Base-by-base conservation (phyloP, 768 basidiomycete species). In the Amanita jacksonii region DNA sequence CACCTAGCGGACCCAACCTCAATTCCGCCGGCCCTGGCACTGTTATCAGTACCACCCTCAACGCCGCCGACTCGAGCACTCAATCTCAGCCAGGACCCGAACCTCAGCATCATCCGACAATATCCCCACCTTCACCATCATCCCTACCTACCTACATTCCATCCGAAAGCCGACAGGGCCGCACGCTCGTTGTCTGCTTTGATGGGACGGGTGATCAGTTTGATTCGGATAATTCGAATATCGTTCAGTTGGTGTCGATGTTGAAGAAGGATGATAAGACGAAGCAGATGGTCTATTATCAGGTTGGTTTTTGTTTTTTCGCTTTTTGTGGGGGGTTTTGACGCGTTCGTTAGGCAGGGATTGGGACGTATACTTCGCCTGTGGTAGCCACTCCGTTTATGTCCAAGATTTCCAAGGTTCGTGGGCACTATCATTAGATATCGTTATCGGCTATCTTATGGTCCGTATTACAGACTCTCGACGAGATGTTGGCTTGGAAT, bases 111-210 rank as follows among this genome's bases (percentile, higher is more conserved):
- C n/a, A n/a, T n/a, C n/a, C n/a, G n/a, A n/a, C n/a, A n/a, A n/a
- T n/a, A n/a, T n/a, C n/a, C n/a, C n/a, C n/a, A n/a, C n/a, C n/a
- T n/a, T n/a, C 27, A 6, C 12, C 27, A 28, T 28, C 27, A 28
- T 6, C 27, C 12, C 12, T 28, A 12, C 27, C 12, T 28, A 6
- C 27, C 12, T 28, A 28, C 27, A 28, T 28, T 6, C 27, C 27
- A 6, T 28, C 6, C 27, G 27, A 28, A 12, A 12, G 49, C 1
- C 60, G 63, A 35, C 38, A 51, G 6, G 51, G 47, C 40, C 63
- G 79, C 23, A 81, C 77, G 0, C 51, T 82, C 5, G 72, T 84
- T 1, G 63, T 85, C 5, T 84, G 84, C 55, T 85, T 85, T 52
- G 84, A 85, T 57, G 79, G 73, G 5, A 74, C 73, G 5, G 70